Percentiles rank a stretch among this genome's conserved stretches.
Conservation (phyloP, 2,329 filamentous ascomycete species). For the Alternaria longipes region DNA sequence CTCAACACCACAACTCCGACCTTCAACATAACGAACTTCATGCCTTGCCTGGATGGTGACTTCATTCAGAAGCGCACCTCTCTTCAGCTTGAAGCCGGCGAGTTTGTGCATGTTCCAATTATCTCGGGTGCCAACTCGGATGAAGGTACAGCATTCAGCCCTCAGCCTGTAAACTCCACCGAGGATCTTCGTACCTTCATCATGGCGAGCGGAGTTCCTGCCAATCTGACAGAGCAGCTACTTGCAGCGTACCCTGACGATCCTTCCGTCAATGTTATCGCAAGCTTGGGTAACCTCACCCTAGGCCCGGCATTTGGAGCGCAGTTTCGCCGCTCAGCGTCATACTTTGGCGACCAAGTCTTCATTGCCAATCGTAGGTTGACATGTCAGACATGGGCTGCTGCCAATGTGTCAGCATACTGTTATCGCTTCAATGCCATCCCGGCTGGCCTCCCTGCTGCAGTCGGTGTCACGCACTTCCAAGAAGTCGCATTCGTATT, state of each 20-base stretch:
- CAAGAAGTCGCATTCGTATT: constrained; percentile 61
- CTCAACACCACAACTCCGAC: constrained; percentile 57
- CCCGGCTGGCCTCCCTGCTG: constrained; percentile 55
- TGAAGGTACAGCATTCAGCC: constrained; percentile 68
- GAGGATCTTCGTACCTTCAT: constrained; percentile 61
- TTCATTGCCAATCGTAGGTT: constrained; percentile 66
- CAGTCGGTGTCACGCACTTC: constrained; percentile 63
- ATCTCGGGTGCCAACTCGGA: constrained; percentile 72
- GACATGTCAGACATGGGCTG: constrained; percentile 62
- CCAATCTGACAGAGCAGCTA: constrained; percentile 32
- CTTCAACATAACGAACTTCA: constrained; percentile 44
- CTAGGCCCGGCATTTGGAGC: constrained; percentile 35
- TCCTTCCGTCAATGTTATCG: constrained; percentile 37
- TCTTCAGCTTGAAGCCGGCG: constrained; percentile 64
- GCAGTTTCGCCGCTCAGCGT: constrained; percentile 63
- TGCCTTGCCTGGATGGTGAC: constrained; percentile 64
- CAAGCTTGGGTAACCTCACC: constrained; percentile 31
- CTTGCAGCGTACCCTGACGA: constrained; percentile 44
- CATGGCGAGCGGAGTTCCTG: constrained; percentile 37
- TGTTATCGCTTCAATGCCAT: constrained; percentile 70
- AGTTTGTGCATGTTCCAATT: constrained; percentile 71
- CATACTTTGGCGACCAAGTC: constrained; percentile 62
- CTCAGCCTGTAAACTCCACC: constrained; percentile 63
- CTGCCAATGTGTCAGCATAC: constrained; percentile 61
- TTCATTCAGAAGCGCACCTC: constrained; percentile 64